Evolutionary conservation across 768 basidiomycete genomes (phyloP).

Genomic region (Leccinum sublutescens): DNA sequence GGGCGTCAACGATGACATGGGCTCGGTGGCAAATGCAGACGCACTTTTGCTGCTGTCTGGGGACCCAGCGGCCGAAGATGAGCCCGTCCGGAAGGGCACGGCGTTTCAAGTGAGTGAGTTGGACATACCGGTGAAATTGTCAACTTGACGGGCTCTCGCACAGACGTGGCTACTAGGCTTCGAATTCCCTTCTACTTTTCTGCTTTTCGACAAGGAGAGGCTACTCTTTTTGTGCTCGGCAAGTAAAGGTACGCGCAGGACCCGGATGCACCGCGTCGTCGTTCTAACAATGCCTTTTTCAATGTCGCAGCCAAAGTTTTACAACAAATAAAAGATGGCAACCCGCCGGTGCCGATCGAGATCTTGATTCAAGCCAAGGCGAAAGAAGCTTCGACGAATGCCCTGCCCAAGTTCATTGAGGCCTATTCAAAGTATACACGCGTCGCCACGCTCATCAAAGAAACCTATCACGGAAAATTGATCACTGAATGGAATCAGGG

Average conservation of each 20-base stretch:
- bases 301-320: conserved; percentile 77
- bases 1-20: conserved; percentile 67
- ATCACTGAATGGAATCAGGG: conserved; percentile 81
- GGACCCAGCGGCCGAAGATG: conserved; percentile 81
- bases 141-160: conserved; percentile 6
- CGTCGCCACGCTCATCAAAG: conserved; percentile 79
- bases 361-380: conserved; percentile 76
- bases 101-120: conserved; percentile 79
- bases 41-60: conserved; percentile 72
- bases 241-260: conserved; percentile 66
- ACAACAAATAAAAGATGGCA: conserved; percentile 65
- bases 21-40: conserved; percentile 63
- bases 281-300: conserved; percentile 12
- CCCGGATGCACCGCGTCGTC: conserved; percentile 4
- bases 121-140: background rate
- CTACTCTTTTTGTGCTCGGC: conserved; percentile 81
- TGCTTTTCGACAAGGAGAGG: conserved; percentile 77
- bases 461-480: conserved; percentile 82
- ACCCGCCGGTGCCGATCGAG: conserved; percentile 62
- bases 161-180: conserved; percentile 97
- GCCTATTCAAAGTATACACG: conserved; percentile 59
- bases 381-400: conserved; percentile 75
- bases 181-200: conserved; percentile 93
- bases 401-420: conserved; percentile 65
- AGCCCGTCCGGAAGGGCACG: conserved; percentile 86